Evolutionary conservation across 2,329 filamentous ascomycete species (phyloP), one percentile per base, ranked within the genome.

Genomic region (Calonectria hongkongensis): DNA sequence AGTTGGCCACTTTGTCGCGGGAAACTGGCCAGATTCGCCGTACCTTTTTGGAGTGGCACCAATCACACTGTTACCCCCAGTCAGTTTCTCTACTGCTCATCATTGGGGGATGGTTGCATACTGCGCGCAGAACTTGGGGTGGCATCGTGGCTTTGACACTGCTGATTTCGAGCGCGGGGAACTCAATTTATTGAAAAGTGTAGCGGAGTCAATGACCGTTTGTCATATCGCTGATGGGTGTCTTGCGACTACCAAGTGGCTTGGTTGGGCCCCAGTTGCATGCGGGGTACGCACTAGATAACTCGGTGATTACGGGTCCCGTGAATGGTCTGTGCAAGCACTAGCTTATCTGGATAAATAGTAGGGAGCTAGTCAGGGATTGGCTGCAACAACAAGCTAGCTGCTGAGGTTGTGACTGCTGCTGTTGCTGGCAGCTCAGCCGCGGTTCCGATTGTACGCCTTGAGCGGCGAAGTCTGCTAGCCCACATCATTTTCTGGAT

Each of bases 1-100:
- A 58, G 30, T 39, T 68, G 13, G 50, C n/a, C n/a, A 36, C 4
- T 16, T 13, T 43, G 39, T n/a, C 15, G 39, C 9, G 30, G 9
- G 30, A 33, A 43, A 21, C 36, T 4, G 8, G 13, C 21, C 15
- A 47, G 25, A 8, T 43, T 13, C 18, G 25, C 21, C 5, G 36
- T 47, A 68, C 65, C 51, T 68, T 68, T 33, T 60, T 68, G 36
- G 65, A 51, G 21, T 68, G 65, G 36, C 65, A 68, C 51, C 48
- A 58, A 27, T 68, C 65, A 30, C 65, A 68, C 51, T 68, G 18
- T 45, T 30, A 1, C 3, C 33, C 30, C 30, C 13, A 27, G 65
- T 68, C 18, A 60, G 51, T 50, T n/a, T 25, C 27, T 56, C 18
- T 10, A 12, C 8, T 28, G 16, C 5, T 50, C 12, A 12, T 16